Conservation (phyloP, 1,284 basidiomycete genomes). For the Stygiomarasmius scandens region DNA sequence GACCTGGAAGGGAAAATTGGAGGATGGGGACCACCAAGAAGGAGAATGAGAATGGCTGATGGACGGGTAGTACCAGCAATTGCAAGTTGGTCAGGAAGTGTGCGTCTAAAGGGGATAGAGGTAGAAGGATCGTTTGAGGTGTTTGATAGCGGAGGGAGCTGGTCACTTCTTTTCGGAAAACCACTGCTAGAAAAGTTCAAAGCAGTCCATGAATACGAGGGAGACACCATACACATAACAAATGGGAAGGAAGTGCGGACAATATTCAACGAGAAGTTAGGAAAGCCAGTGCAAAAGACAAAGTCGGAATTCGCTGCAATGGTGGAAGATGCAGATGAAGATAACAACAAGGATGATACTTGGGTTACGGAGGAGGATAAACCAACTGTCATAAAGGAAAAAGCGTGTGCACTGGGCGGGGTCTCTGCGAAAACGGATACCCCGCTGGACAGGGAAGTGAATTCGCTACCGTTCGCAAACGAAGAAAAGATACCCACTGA, state of each 20-base stretch:
- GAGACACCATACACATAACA: slow-evolving; percentile 9
- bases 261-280: slow-evolving; percentile 4
- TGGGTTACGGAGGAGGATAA: background rate
- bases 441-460: background rate
- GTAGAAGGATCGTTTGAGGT: slow-evolving; percentile 29
- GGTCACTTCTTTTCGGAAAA: slow-evolving; percentile 36
- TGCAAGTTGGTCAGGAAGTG: slow-evolving; percentile 26
- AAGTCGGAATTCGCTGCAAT: too few species aligned
- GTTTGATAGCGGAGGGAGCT: slow-evolving; percentile 32
- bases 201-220: slow-evolving; percentile 28
- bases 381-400: background rate
- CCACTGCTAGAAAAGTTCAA: slow-evolving; percentile 27
- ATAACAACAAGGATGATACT: too few species aligned
- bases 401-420: background rate
- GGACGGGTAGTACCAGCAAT: slow-evolving; percentile 25
- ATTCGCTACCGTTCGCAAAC: background rate
- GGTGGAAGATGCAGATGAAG: too few species aligned
- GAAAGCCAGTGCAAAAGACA: background rate
- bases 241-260: too few species aligned
- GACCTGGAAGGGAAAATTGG: slow-evolving; percentile 18
- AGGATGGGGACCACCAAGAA: slow-evolving; percentile 15
- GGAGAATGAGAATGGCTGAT: slow-evolving; percentile 32
- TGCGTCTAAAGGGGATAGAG: slow-evolving; percentile 19
- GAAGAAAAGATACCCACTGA: background rate
- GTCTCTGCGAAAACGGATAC: background rate